Evolutionary conservation across 1,284 basidiomycete genomes (phyloP).

Genomic region (Ustilago crameri): DNA sequence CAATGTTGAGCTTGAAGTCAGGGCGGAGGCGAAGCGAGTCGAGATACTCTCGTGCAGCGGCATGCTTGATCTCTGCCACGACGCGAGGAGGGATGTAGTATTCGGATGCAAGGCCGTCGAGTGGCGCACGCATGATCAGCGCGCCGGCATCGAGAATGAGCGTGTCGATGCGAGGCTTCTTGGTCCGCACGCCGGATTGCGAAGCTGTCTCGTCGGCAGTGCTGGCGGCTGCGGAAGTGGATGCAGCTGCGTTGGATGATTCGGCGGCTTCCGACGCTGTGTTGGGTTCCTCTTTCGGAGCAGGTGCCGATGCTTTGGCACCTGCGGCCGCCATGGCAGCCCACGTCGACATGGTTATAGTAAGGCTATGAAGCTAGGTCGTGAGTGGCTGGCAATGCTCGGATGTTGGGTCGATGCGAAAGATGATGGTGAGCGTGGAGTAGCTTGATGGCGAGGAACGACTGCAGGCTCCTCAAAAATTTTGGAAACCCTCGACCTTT

Average conservation of each 20-base stretch:
- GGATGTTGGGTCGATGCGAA: neutral
- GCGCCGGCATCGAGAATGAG: slow-evolving; percentile 66
- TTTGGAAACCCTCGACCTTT: slow-evolving; percentile 7
- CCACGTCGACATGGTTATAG: slow-evolving; percentile 33
- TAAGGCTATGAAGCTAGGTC: neutral
- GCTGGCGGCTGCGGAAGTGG: slow-evolving; percentile 13
- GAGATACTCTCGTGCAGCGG: slow-evolving; percentile 60
- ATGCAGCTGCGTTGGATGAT: slow-evolving; percentile 14
- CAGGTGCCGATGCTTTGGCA: slow-evolving; percentile 21
- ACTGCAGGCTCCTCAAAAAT: slow-evolving; percentile 3
- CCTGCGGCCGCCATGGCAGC: slow-evolving; percentile 32
- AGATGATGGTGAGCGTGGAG: neutral
- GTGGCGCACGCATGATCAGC: slow-evolving; percentile 60
- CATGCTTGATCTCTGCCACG: slow-evolving; percentile 65
- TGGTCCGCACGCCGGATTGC: slow-evolving; percentile 21
- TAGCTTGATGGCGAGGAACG: neutral
- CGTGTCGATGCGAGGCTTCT: slow-evolving; percentile 55
- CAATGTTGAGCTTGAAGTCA: slow-evolving; percentile 58
- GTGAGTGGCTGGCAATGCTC: no score
- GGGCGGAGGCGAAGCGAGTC: slow-evolving; percentile 54
- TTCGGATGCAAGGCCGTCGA: slow-evolving; percentile 59
- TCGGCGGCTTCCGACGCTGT: slow-evolving; percentile 5
- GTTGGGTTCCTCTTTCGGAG: slow-evolving; percentile 13
- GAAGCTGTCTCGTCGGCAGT: slow-evolving; percentile 5
- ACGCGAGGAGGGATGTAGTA: slow-evolving; percentile 63